Percentiles rank a stretch among this genome's conserved stretches.
These are phyloP conservation scores for Herpetomonas tarakana DNA, from an alignment of 208 protist species.

Conservation along the genomic window DNA sequence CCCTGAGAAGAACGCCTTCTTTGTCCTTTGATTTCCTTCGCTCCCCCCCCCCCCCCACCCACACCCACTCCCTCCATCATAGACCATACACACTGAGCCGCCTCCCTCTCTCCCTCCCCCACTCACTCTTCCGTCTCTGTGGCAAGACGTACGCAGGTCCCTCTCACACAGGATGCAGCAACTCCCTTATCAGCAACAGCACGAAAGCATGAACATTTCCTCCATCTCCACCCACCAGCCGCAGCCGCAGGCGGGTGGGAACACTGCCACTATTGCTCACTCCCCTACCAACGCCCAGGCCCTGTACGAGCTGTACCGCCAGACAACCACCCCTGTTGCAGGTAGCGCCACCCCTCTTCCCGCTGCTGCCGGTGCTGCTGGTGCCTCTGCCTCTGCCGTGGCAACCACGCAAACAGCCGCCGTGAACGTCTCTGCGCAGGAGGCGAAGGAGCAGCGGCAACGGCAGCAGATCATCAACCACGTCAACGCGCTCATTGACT, in stretches of 20 bases:
- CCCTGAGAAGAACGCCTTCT: no score
- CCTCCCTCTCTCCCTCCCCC: no score
- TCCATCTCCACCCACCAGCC: not conserved
- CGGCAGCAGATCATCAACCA: conserved; percentile 49
- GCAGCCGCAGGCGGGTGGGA: not conserved
- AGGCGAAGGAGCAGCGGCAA: conserved; percentile 14
- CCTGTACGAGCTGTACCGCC: not conserved
- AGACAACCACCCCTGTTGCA: not conserved
- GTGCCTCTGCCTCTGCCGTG: conserved; percentile 1
- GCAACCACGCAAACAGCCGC: not conserved
- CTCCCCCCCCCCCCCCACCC: no score
- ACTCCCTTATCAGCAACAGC: no score
- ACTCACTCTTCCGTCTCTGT: no score
- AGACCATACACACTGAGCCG: no score
- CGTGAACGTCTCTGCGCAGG: not conserved
- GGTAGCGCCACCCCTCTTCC: conserved; percentile 4
- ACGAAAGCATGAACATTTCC: no score
- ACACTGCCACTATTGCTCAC: not conserved
- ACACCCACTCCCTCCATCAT: no score
- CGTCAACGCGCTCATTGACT: conserved; percentile 55
- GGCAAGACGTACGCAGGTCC: no score
- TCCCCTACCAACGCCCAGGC: not conserved
- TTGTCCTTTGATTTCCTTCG: no score
- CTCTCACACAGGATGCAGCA: no score
- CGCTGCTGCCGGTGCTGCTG: no score